These are phyloP conservation scores for Anthracocystis setariae DNA, from an alignment of 1,284 basidiomycete species.

Conservation along the genomic window DNA sequence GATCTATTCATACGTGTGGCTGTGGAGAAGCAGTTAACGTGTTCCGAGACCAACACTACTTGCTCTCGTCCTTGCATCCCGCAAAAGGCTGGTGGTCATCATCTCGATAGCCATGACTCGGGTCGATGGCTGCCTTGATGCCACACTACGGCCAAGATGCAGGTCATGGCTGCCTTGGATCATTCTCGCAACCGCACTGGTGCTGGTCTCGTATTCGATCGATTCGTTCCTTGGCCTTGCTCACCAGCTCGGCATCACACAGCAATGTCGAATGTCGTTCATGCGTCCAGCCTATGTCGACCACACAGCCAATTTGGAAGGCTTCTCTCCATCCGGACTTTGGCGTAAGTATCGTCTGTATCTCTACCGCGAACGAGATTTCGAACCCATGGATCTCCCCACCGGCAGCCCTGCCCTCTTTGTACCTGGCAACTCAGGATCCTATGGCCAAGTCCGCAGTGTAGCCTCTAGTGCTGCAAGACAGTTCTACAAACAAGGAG, in stretches of 20 bases:
- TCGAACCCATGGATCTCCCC: conserved; percentile 29
- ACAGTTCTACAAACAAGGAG: conserved; percentile 76
- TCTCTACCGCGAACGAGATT: conserved; percentile 80
- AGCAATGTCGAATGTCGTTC: conserved; percentile 89
- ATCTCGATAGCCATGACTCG: conserved; percentile 2
- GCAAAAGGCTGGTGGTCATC: neutral
- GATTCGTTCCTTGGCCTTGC: conserved; percentile 48
- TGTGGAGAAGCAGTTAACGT: conserved; percentile 1
- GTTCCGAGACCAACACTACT: conserved; percentile 13
- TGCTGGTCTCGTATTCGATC: conserved; percentile 26
- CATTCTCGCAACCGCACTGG: conserved; percentile 19
- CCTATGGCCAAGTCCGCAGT: conserved; percentile 90
- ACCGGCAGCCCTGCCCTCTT: conserved; percentile 80
- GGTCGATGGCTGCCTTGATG: neutral
- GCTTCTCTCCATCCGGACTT: conserved; percentile 77
- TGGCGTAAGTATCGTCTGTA: conserved; percentile 82
- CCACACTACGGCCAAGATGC: conserved; percentile 3
- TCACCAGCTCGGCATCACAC: conserved; percentile 41
- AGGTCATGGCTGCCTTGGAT: conserved; percentile 29
- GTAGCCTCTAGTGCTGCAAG: conserved; percentile 88
- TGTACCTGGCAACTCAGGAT: conserved; percentile 96
- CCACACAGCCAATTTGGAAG: conserved; percentile 67
- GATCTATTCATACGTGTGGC: neutral
- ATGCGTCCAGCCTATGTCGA: conserved; percentile 90
- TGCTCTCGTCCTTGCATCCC: neutral